Conservation (phyloP, 1,284 basidiomycete species). For the Fomitopsis betulina region DNA sequence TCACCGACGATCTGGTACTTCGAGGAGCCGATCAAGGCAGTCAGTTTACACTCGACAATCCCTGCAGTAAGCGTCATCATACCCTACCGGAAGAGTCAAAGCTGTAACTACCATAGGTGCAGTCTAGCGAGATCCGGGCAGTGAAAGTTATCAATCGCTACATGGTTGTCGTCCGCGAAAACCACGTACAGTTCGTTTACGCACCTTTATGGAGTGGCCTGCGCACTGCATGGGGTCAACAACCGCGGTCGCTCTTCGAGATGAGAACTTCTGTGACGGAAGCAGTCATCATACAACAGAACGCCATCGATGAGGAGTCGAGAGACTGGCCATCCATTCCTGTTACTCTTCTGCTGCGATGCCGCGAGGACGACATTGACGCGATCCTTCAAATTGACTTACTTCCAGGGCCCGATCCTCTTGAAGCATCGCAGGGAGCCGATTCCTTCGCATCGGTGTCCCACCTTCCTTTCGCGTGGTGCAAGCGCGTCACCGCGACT, state of each 20-base stretch:
- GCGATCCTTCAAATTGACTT: conserved; percentile 29
- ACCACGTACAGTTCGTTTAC: conserved; percentile 23
- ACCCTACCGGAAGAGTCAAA: no score
- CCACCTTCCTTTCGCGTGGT: neutral
- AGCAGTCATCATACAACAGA: conserved; percentile 24
- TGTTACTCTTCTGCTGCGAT: conserved; percentile 27
- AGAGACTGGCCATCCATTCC: conserved; percentile 27
- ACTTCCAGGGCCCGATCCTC: conserved; percentile 17
- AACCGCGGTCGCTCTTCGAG: conserved; percentile 5
- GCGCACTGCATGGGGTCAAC: conserved; percentile 9
- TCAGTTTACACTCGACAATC: conserved; percentile 7
- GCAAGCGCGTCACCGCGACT: conserved; percentile 4
- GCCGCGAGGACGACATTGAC: conserved; percentile 21
- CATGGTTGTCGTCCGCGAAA: conserved; percentile 27
- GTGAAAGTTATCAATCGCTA: conserved; percentile 27
- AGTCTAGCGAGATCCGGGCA: conserved; percentile 21
- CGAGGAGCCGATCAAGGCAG: conserved; percentile 12
- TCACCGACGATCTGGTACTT: conserved; percentile 21
- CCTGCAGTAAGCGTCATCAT: neutral
- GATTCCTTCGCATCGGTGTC: neutral
- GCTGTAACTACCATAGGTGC: neutral
- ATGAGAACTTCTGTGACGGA: conserved; percentile 22
- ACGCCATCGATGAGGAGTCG: conserved; percentile 11
- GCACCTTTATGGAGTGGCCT: conserved; percentile 23
- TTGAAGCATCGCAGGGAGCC: neutral